A percentile compares a stretch with the other conserved stretches of the same genome.
Evolutionary conservation across 495 filamentous ascomycete species (phyloP).

Genomic region (Daldinia concentrica): DNA sequence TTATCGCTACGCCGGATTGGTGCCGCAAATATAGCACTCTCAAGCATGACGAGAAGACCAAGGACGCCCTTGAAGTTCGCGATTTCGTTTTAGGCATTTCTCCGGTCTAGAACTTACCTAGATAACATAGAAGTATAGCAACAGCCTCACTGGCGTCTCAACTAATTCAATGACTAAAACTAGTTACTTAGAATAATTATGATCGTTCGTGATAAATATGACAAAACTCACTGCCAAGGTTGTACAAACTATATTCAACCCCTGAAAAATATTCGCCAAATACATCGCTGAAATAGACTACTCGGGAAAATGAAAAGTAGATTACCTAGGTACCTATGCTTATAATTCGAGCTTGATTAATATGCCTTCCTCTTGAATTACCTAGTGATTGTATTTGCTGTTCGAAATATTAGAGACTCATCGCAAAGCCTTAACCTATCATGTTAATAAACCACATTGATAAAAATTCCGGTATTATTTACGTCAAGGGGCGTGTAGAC

Average conservation of each 20-base stretch:
- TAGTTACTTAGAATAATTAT: not conserved
- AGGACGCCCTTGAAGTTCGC: slow-evolving; percentile 32
- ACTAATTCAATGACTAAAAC: not conserved
- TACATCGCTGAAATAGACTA: not conserved
- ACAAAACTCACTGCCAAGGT: not conserved
- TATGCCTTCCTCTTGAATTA: not conserved
- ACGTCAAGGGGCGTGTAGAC: not conserved
- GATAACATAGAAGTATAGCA: not conserved
- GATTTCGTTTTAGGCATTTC: slow-evolving; percentile 4
- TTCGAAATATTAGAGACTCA: not conserved
- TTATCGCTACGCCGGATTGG: slow-evolving; percentile 33
- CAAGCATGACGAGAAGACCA: slow-evolving; percentile 47
- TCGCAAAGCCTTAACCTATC: not conserved
- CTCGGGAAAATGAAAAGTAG: not conserved
- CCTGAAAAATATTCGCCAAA: not conserved
- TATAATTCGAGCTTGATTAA: not conserved
- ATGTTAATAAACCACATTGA: not conserved
- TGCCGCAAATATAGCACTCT: slow-evolving; percentile 38
- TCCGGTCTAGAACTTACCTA: not conserved
- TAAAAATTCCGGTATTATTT: not conserved
- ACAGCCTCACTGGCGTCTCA: not conserved
- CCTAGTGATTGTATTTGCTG: not conserved
- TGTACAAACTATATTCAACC: not conserved
- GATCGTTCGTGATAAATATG: not conserved
- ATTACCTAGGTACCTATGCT: not conserved